Conservation (phyloP, 1,139 yeast species). For the Hansenula anomala region DNA sequence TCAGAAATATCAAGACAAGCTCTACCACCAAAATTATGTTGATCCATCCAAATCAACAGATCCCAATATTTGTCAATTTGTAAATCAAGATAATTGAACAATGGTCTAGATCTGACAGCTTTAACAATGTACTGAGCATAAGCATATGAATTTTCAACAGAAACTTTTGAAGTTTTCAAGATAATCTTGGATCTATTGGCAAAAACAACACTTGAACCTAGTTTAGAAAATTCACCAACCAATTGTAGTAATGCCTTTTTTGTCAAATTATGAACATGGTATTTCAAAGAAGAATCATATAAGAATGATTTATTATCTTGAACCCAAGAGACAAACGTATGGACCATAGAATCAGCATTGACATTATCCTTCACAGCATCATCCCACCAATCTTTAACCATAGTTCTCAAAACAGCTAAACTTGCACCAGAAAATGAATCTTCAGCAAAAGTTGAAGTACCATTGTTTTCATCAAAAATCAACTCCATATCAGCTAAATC, state of each 20-base stretch:
- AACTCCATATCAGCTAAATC: constrained; percentile 59
- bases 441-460: constrained; percentile 56
- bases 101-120: constrained; percentile 73
- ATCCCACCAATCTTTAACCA: constrained; percentile 95
- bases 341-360: constrained; percentile 83
- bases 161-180: constrained; percentile 67
- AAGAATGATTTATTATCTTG: constrained; percentile 67
- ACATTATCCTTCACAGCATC: constrained; percentile 66
- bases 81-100: constrained; percentile 79
- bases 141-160: constrained; percentile 87
- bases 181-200: constrained; percentile 78
- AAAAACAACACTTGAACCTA: constrained; percentile 75
- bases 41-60: constrained; percentile 90
- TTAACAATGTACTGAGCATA: constrained; percentile 85
- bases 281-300: constrained; percentile 75
- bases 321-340: constrained; percentile 84
- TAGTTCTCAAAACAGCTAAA: constrained; percentile 57
- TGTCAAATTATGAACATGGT: constrained; percentile 84
- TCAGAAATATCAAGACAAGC: constrained; percentile 59
- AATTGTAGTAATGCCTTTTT: constrained; percentile 80
- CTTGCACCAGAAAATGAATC: constrained; percentile 82
- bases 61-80: constrained; percentile 84
- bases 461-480: constrained; percentile 35
- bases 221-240: constrained; percentile 69
- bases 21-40: constrained; percentile 81